These are phyloP conservation scores for Globisporangium uncinulatum DNA, from an alignment of 352 stramenopile species.

Conservation along the genomic window DNA sequence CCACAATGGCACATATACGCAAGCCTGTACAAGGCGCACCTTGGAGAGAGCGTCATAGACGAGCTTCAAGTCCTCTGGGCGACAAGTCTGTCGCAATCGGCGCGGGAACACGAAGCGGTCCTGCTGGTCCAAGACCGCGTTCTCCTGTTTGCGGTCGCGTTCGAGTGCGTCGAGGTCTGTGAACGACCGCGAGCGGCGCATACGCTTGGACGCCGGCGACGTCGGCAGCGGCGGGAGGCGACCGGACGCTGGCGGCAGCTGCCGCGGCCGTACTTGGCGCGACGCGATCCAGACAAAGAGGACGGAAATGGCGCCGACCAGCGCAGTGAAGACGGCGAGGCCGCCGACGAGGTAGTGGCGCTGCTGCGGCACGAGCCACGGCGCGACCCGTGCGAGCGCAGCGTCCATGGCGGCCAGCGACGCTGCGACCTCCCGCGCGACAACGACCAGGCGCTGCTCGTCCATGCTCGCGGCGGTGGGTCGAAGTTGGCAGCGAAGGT, in stretches of 20 bases:
- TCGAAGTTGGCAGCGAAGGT: background rate
- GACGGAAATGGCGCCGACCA: constrained; percentile 34
- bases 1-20: background rate
- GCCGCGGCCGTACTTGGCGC: constrained; percentile 63
- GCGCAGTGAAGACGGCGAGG: constrained; percentile 33
- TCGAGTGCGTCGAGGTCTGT: constrained; percentile 58
- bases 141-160: constrained; percentile 57
- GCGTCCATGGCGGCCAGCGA: constrained; percentile 8
- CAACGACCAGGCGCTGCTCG: constrained; percentile 4
- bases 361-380: constrained; percentile 18
- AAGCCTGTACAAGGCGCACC: constrained; percentile 13
- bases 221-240: constrained; percentile 29
- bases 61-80: constrained; percentile 68
- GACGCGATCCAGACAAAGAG: constrained; percentile 83
- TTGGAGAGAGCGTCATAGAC: constrained; percentile 78
- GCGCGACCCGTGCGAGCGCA: constrained; percentile 5
- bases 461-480: constrained; percentile 4
- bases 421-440: constrained; percentile 6
- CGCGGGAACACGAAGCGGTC: constrained; percentile 63
- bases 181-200: constrained; percentile 71
- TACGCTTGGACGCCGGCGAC: constrained; percentile 70
- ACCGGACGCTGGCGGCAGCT: constrained; percentile 21
- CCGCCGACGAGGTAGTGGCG: constrained; percentile 43
- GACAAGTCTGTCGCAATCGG: constrained; percentile 49
- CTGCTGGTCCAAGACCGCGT: constrained; percentile 50